Base-by-base conservation (phyloP, 495 filamentous ascomycete genomes). In the Thozetella sp. region DNA sequence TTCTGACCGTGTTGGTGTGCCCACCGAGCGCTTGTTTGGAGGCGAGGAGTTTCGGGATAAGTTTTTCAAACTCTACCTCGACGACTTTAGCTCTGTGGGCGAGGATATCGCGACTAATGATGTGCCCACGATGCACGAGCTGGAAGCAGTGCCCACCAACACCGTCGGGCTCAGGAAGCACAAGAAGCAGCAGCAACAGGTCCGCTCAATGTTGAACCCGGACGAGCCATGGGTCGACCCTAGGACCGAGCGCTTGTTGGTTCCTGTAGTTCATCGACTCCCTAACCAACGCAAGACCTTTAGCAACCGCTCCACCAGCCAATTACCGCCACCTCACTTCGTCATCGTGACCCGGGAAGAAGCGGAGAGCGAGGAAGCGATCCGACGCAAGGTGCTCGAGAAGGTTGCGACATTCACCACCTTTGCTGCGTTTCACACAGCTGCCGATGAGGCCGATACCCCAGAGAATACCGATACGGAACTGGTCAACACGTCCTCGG, bases 101-200 rank as follows among this genome's bases (percentile, higher is more conserved):
- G 93, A 96, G 17, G 84, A 86, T 58, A 90, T 97, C 46, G 66
- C 73, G 27, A 17, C 62, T 1, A 81, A 76, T 25, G 96, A 98
- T 64, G 72, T 83, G 15, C 79, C 91, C 23, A 83, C 78, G n/a
- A 78, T 97, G 25, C 91, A 86, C 68, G 94, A 99, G 67, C 73
- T 99, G 2, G 93, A 96, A 53, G 79, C 77, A 10, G 77, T 82
- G 22, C 93, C 93, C 0, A 93, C 91, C 9, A 97, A 96, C 66
- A 87, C 81, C 65, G 82, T 88, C 15, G 71, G 79, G 2, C 75
- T 56, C 1, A 69, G 62, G 50, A 69, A 64, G 53, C 25, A 75
- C 13, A 80, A 80, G 61, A 76, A 77, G 62, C 74, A 80, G 57
- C 78, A 77, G 63, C 55, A n/a, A n/a, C n/a, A 69, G 50, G 65